A percentile compares a stretch with the other conserved stretches of the same genome.
These are phyloP conservation scores for Lavandula angustifolia DNA, from an alignment of 257 asterid genomes.

Conservation along the genomic window DNA sequence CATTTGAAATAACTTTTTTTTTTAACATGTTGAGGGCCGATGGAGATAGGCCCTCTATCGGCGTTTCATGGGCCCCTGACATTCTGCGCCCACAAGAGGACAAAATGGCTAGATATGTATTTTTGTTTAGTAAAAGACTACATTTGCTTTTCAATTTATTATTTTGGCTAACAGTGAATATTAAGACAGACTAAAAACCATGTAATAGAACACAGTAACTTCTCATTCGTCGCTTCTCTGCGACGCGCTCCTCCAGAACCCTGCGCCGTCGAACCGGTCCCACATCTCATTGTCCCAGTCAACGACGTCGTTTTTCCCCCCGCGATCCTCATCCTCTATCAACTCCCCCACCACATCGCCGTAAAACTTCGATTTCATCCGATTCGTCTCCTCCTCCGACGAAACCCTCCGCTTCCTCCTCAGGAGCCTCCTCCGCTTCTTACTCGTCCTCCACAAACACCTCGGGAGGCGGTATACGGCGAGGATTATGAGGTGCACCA, in stretches of 20 bases:
- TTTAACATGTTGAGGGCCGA: too few relatives aligned
- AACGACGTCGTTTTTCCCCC: slow-evolving; percentile 37
- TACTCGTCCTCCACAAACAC: slow-evolving; percentile 45
- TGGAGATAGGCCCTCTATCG: too few relatives aligned
- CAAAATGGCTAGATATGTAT: too few relatives aligned
- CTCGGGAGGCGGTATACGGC: slow-evolving; percentile 50
- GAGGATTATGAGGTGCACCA: slow-evolving; percentile 45
- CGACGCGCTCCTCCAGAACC: slow-evolving; percentile 60
- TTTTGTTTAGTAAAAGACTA: too few relatives aligned
- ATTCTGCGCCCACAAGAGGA: too few relatives aligned
- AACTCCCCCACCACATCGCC: slow-evolving; percentile 19
- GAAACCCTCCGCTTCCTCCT: slow-evolving; percentile 35
- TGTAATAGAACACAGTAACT: not conserved
- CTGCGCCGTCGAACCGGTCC: slow-evolving; percentile 49
- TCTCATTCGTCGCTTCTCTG: slow-evolving; percentile 28
- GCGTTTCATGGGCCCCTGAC: too few relatives aligned
- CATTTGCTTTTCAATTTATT: too few relatives aligned
- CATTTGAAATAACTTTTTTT: too few relatives aligned
- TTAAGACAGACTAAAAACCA: too few relatives aligned
- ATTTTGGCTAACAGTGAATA: too few relatives aligned
- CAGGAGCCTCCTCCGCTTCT: slow-evolving; percentile 41
- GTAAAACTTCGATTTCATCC: slow-evolving; percentile 11
- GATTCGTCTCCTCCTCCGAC: slow-evolving; percentile 28
- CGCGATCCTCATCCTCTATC: slow-evolving; percentile 35
- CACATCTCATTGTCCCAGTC: slow-evolving; percentile 54